Percentiles rank a stretch among this genome's conserved stretches.
Evolutionary conservation across 805 yeast species (phyloP).

Genomic region (Saturnispora serradocipensis): DNA sequence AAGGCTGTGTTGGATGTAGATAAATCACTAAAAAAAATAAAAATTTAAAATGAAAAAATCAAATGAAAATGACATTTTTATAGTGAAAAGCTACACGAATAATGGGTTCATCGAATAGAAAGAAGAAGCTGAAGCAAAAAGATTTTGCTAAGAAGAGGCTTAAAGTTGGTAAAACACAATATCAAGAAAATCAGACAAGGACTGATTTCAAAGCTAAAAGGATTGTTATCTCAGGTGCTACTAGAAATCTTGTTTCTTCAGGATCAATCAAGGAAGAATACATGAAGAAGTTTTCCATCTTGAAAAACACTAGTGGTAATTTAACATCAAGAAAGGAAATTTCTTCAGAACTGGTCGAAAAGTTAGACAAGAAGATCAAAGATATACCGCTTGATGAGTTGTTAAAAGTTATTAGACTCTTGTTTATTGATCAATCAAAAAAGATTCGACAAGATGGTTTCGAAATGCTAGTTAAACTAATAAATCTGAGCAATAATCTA

Average conservation of each 20-base stretch:
- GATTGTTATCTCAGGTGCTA: constrained; percentile 28
- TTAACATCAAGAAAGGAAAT: constrained; percentile 17
- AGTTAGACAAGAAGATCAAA: constrained; percentile 19
- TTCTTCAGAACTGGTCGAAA: constrained; percentile 12
- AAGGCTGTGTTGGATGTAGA: constrained; percentile 7
- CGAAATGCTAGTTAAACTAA: constrained; percentile 8
- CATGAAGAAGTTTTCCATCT: constrained; percentile 53
- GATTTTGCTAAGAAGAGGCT: constrained; percentile 74
- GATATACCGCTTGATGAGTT: constrained; percentile 48
- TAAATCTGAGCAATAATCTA: constrained; percentile 20
- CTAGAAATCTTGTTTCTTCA: constrained; percentile 11
- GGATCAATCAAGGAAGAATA: constrained; percentile 11
- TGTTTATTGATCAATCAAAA: constrained; percentile 57
- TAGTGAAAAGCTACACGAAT: neutral
- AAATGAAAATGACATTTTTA: neutral
- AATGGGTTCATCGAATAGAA: constrained; percentile 43
- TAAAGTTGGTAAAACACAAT: constrained; percentile 77
- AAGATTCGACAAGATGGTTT: constrained; percentile 34
- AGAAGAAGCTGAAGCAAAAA: constrained; percentile 55
- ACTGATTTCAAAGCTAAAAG: constrained; percentile 73
- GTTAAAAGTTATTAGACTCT: constrained; percentile 47
- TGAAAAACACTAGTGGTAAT: constrained; percentile 40
- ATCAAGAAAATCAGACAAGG: constrained; percentile 71
- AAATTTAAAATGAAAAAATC: neutral
- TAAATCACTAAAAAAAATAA: neutral